Evolutionary conservation across 805 yeast species (phyloP).

Genomic region (Ogataea thermomethanolica): DNA sequence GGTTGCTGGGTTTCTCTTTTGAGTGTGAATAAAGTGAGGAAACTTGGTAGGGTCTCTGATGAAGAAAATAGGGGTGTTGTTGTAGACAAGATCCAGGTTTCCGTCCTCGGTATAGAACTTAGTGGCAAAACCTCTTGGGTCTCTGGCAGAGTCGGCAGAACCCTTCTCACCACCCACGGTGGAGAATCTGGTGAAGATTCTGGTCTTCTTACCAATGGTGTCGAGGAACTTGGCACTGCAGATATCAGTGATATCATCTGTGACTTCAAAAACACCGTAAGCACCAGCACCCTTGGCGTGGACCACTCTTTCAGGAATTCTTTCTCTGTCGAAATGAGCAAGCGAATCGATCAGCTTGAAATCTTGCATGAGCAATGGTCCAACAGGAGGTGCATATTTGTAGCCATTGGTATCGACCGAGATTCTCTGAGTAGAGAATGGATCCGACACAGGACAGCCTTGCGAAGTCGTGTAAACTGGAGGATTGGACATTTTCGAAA

Average conservation of each 20-base stretch:
- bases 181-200: slow-evolving; percentile 70
- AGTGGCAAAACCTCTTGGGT: slow-evolving; percentile 81
- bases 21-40: slow-evolving; percentile 86
- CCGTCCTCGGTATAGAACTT: slow-evolving; percentile 84
- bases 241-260: slow-evolving; percentile 76
- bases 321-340: slow-evolving; percentile 85
- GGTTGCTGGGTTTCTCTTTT: slow-evolving; percentile 80
- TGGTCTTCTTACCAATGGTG: slow-evolving; percentile 76
- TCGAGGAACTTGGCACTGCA: slow-evolving; percentile 68
- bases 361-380: slow-evolving; percentile 80
- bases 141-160: slow-evolving; percentile 79
- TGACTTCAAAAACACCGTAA: slow-evolving; percentile 79
- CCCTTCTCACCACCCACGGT: slow-evolving; percentile 87
- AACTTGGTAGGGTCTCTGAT: slow-evolving; percentile 82
- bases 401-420: slow-evolving; percentile 45
- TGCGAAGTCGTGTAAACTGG: slow-evolving; percentile 68
- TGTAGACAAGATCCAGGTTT: slow-evolving; percentile 78
- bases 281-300: slow-evolving; percentile 96
- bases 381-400: slow-evolving; percentile 37
- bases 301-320: slow-evolving; percentile 90
- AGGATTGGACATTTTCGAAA: slow-evolving; percentile 34
- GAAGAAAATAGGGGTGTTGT: slow-evolving; percentile 84
- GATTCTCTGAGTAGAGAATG: slow-evolving; percentile 72
- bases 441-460: slow-evolving; percentile 74
- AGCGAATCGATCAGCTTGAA: slow-evolving; percentile 74